These are phyloP conservation scores for Candida xiaguanensis DNA, from an alignment of 805 yeast species.

Conservation along the genomic window DNA sequence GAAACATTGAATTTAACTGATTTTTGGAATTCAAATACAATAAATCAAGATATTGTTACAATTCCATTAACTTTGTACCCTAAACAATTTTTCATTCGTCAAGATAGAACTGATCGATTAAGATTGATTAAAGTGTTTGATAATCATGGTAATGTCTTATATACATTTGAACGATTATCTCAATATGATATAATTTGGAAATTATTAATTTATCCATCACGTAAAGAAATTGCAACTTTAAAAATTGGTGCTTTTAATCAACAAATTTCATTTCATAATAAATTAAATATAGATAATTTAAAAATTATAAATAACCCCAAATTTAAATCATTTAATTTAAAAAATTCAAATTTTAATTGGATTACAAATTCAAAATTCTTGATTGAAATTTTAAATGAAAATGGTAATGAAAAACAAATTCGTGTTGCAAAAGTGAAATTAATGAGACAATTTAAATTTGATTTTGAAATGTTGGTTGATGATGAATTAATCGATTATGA, in stretches of 20 bases:
- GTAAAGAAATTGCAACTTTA: slow-evolving; percentile 49
- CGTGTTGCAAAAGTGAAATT: slow-evolving; percentile 53
- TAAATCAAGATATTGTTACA: slow-evolving; percentile 35
- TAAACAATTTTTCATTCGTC: slow-evolving; percentile 44
- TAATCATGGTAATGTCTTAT: slow-evolving; percentile 37
- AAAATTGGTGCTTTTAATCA: slow-evolving; percentile 46
- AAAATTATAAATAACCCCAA: slow-evolving; percentile 39
- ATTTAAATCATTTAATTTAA: slow-evolving; percentile 45
- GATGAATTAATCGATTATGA: slow-evolving; percentile 45
- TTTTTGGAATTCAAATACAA: slow-evolving; percentile 33
- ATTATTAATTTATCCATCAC: slow-evolving; percentile 40
- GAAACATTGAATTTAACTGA: slow-evolving; percentile 40
- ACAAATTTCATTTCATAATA: slow-evolving; percentile 48
- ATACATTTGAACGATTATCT: slow-evolving; percentile 50
- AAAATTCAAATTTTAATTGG: slow-evolving; percentile 59
- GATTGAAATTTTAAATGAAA: slow-evolving; percentile 51
- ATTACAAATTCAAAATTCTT: slow-evolving; percentile 47
- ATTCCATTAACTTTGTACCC: slow-evolving; percentile 39
- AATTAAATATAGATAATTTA: slow-evolving; percentile 43
- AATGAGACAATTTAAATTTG: slow-evolving; percentile 57
- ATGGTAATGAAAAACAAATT: slow-evolving; percentile 52
- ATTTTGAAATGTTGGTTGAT: slow-evolving; percentile 56
- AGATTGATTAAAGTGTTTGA: slow-evolving; percentile 49
- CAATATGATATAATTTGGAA: slow-evolving; percentile 50
- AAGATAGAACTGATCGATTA: slow-evolving; percentile 44